Base-by-base conservation (phyloP, 352 stramenopile genomes). In the Hyphochytrium catenoides region DNA sequence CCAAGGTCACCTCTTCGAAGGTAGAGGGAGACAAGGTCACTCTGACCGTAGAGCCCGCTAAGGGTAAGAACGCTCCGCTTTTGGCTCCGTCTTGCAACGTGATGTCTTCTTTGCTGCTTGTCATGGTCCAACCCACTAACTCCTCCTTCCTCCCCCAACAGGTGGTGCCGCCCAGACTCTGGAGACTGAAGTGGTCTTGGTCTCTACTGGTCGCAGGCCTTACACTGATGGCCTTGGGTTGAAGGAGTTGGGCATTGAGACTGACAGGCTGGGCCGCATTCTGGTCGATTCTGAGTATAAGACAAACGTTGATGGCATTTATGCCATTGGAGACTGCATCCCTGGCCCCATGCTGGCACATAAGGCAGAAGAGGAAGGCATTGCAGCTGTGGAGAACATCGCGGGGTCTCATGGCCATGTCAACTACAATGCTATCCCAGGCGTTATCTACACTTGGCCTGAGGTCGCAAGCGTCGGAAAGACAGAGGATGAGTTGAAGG, bases 291-390 rank as follows among this genome's bases (percentile, higher is more conserved):
- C 35, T 11, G 62, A 84, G 36, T 97, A 97, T 57, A 65, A 69
- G 37, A 97, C 89, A 36, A 72, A 83, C 43, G 74, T 98, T 15
- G 58, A 63, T 12, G 62, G 56, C 39, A 74, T 99, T 40, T 98
- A 83, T 49, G 90, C 89, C 18, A 95, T 98, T 54, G 90, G 90
- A 31, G 90, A 98, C 43, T 84, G 84, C 44, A 96, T 98, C 43
- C 75, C 91, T 39, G 91, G 91, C 29, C 82, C 90, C 7, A 98
- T 98, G 91, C 66, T 99, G 26, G 89, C 91, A 12, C 91, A 98
- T 78, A 98, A 98, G 67, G 90, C 91, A 19, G 91, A 99, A 61
- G 90, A 99, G 48, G 91, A 99, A 52, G 90, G 89, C 18, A 92
- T 97, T 49, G 87, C 87, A n/a, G 84, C 68, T 37, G 84, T 90